These are phyloP conservation scores for Colletotrichum sansevieriae DNA, from an alignment of 2,329 filamentous ascomycete genomes.

Conservation along the genomic window DNA sequence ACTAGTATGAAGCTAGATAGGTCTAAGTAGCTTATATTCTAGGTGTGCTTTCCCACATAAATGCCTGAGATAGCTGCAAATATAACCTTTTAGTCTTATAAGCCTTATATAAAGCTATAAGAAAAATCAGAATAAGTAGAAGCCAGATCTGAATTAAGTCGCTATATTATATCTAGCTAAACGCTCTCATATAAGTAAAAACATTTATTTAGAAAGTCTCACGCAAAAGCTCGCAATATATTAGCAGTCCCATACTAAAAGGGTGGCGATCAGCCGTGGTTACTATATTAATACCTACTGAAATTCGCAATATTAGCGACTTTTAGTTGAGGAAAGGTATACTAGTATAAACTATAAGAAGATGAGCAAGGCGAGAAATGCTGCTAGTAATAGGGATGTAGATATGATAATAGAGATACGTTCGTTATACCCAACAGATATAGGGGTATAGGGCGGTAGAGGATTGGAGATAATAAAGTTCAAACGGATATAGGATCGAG, in stretches of 20 bases:
- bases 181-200: neutral
- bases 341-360: neutral
- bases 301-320: neutral
- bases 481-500: neutral
- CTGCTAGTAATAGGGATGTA: neutral
- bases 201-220: neutral
- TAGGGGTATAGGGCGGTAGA: neutral
- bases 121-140: too few relatives aligned
- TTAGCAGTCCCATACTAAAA: neutral
- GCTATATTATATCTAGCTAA: too few relatives aligned
- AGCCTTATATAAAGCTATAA: neutral
- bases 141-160: too few relatives aligned
- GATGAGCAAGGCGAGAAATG: neutral
- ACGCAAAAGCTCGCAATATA: neutral
- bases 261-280: neutral
- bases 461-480: neutral
- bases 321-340: neutral
- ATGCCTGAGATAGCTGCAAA: neutral
- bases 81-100: neutral
- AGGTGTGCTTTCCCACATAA: neutral
- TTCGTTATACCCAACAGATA: neutral
- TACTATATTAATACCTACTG: neutral
- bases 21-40: too few relatives aligned
- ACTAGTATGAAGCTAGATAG: too few relatives aligned
- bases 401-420: neutral